Base-by-base conservation (phyloP, 1,284 basidiomycete genomes). In the Trichosporon faecale region DNA sequence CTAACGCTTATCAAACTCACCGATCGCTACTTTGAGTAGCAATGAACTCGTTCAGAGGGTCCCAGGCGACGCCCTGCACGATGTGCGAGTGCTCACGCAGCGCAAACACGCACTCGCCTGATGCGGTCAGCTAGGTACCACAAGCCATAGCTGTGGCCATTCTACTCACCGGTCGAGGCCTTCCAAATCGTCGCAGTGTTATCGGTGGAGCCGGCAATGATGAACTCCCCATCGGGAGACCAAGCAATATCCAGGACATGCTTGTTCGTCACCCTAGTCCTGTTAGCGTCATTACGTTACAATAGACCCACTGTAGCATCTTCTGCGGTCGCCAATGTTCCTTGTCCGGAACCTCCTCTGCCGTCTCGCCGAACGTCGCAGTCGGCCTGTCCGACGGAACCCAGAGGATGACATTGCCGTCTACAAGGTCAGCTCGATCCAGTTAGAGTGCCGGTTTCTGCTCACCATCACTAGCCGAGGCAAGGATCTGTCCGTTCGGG, bases 351-450 rank as follows among this genome's bases (percentile, higher is more conserved):
- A 90, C 73, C 71, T 98, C 95, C 72, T 95, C 93, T 0, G 64
- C 90, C 82, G 81, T 92, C 90, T 89, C 91, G 25, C 92, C 93
- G 79, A 94, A 95, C 27, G 88, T 89, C 29, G 89, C 85, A 68
- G 90, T 89, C 0, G 91, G 90, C 44, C 87, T 89, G 44, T 89
- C 89, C 6, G 91, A 91, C 9, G 90, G 92, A 0, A 92, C 90
- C 96, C 96, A 99, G 23, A 98, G 90, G 66, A 98, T 92, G 72
- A 99, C 91, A 89, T 95, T 95, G 11, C 96, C 96, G 84, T 99
- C 96, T 96, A 73, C 40, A 70, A 35, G 5, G 64, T 73, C 64
- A 71, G 70, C 64, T 9, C 21, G 21, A 21, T 23, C 25, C 40
- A 23, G 63, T n/a, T 23, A 25, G n/a, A 52, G 49, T 52, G 11